A percentile compares a stretch with the other conserved stretches of the same genome.
Evolutionary conservation across 805 yeast species (phyloP).

Genomic region (Candida alai): DNA sequence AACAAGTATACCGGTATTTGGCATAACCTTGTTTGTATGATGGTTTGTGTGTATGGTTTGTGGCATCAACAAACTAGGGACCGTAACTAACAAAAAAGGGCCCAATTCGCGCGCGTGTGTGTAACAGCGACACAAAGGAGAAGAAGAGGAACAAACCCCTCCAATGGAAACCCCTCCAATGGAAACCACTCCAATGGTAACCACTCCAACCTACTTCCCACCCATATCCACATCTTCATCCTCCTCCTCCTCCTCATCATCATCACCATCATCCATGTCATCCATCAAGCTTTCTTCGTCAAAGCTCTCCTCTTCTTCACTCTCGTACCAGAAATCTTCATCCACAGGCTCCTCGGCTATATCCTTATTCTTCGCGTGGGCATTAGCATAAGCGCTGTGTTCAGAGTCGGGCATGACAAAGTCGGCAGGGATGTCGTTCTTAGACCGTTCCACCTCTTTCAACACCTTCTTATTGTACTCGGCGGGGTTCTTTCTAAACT

Average conservation of each 20-base stretch:
- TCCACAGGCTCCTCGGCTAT: slow-evolving; percentile 57
- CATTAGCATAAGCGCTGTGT: slow-evolving; percentile 37
- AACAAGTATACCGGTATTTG: too few species aligned
- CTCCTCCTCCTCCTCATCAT: slow-evolving; percentile 58
- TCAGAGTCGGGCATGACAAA: slow-evolving; percentile 76
- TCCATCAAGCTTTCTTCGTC: slow-evolving; percentile 48
- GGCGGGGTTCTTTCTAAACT: slow-evolving; percentile 77
- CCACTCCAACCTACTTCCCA: slow-evolving; percentile 8
- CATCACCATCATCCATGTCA: slow-evolving; percentile 47
- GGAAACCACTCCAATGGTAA: too few species aligned
- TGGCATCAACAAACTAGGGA: too few species aligned
- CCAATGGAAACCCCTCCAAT: too few species aligned
- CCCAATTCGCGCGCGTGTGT: too few species aligned
- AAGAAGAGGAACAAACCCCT: too few species aligned
- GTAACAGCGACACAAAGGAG: too few species aligned
- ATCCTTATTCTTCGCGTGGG: slow-evolving; percentile 34
- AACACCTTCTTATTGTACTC: slow-evolving; percentile 71
- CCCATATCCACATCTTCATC: slow-evolving; percentile 35
- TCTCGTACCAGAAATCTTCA: slow-evolving; percentile 81
- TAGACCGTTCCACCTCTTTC: slow-evolving; percentile 79
- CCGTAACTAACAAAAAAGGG: too few species aligned
- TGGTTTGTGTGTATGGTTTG: too few species aligned
- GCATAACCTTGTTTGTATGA: too few species aligned
- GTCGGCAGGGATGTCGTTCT: slow-evolving; percentile 82
- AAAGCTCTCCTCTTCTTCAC: slow-evolving; percentile 43